Conservation (phyloP, 2,329 filamentous ascomycete genomes). For the Ambrosiella beaveri region DNA sequence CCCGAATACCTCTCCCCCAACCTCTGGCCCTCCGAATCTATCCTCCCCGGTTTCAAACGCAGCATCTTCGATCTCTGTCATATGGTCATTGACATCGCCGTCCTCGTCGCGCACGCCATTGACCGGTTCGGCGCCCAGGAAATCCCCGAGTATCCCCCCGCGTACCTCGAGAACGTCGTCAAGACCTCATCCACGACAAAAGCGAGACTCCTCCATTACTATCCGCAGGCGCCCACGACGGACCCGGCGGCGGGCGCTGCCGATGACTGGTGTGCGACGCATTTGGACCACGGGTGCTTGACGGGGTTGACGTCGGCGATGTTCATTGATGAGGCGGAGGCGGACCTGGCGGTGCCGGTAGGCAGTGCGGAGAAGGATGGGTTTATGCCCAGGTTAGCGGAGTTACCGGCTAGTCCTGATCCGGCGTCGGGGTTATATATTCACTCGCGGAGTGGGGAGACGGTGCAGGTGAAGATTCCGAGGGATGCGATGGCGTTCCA, state of each 20-base stretch:
- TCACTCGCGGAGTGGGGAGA: slow-evolving; percentile 61
- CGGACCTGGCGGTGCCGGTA: slow-evolving; percentile 21
- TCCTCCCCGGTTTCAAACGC: slow-evolving; percentile 57
- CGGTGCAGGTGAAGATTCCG: slow-evolving; percentile 85
- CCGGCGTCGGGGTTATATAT: slow-evolving; percentile 84
- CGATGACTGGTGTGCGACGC: slow-evolving; percentile 89
- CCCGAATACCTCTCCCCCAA: slow-evolving; percentile 83
- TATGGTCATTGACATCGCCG: slow-evolving; percentile 77
- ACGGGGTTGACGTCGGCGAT: slow-evolving; percentile 90
- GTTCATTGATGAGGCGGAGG: slow-evolving; percentile 66
- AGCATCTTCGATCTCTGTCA: slow-evolving; percentile 60
- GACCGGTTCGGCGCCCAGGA: slow-evolving; percentile 69
- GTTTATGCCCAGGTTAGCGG: slow-evolving; percentile 38
- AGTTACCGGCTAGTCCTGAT: slow-evolving; percentile 63
- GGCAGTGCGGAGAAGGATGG: slow-evolving; percentile 14
- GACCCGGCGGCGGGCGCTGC: slow-evolving; percentile 31
- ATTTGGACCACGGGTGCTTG: slow-evolving; percentile 82
- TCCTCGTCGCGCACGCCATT: slow-evolving; percentile 76
- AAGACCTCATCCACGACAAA: slow-evolving; percentile 75
- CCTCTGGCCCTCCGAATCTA: slow-evolving; percentile 58
- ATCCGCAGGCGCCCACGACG: slow-evolving; percentile 38
- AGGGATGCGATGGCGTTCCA: slow-evolving; percentile 88
- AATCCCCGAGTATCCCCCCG: slow-evolving; percentile 55
- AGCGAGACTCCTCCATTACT: slow-evolving; percentile 84
- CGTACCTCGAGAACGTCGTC: slow-evolving; percentile 78